Evolutionary conservation across 768 basidiomycete species (phyloP).

Genomic region (Pleurotus djamor): DNA sequence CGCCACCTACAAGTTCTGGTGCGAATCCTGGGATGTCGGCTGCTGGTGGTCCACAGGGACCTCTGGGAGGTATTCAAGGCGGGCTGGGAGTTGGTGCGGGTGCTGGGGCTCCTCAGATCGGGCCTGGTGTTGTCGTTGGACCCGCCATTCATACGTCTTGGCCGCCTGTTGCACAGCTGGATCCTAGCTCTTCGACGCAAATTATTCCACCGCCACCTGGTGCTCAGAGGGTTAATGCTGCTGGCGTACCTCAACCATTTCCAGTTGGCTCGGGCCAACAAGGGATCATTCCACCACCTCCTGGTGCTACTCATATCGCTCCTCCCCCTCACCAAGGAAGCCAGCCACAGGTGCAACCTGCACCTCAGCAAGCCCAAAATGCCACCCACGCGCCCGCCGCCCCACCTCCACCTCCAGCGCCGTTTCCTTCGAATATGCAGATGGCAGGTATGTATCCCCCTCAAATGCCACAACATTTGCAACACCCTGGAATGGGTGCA

Average conservation of each 20-base stretch:
- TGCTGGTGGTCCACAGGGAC: no score
- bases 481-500: slow-evolving; percentile 24
- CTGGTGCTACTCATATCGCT: slow-evolving; percentile 8
- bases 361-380: slow-evolving; percentile 7
- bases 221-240: slow-evolving; percentile 20
- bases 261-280: neutral
- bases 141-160: slow-evolving; percentile 3
- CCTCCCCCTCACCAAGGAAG: neutral
- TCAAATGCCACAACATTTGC: slow-evolving; percentile 10
- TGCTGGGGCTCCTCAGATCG: neutral
- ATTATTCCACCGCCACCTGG: slow-evolving; percentile 4
- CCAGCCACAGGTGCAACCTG: slow-evolving; percentile 14
- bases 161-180: slow-evolving; percentile 2
- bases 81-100: neutral
- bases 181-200: neutral
- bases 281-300: slow-evolving; percentile 5
- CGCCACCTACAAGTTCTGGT: slow-evolving; percentile 7
- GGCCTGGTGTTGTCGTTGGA: neutral
- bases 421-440: slow-evolving; percentile 29
- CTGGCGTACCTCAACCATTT: slow-evolving; percentile 17
- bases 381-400: slow-evolving; percentile 22
- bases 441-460: slow-evolving; percentile 3
- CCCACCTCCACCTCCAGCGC: slow-evolving; percentile 24
- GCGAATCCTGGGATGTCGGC: neutral
- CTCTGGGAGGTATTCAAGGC: neutral